Conservation (phyloP, 129 eudicot genomes). For the Heracleum sosnowskyi region DNA sequence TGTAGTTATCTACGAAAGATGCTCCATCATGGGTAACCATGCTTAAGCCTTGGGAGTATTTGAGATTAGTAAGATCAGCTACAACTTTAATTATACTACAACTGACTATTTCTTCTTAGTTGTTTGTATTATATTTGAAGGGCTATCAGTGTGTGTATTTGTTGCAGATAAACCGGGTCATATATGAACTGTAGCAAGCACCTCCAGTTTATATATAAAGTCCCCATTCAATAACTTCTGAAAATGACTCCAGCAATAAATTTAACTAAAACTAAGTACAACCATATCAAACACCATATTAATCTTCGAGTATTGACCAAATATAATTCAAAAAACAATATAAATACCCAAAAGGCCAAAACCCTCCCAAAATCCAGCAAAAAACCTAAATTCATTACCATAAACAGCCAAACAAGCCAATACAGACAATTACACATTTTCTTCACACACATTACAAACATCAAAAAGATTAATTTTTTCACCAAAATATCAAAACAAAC, state of each 20-base stretch:
- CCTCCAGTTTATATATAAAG: not conserved
- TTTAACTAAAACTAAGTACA: not conserved
- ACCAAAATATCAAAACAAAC: too few relatives aligned
- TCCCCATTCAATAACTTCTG: not conserved
- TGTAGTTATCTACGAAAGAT: not conserved
- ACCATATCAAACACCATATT: not conserved
- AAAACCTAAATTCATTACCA: not conserved
- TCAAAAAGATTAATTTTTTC: too few relatives aligned
- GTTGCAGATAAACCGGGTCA: not conserved
- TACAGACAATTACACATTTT: not conserved
- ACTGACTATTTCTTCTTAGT: not conserved
- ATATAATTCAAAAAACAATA: not conserved
- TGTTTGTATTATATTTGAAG: not conserved
- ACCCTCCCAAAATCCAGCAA: not conserved
- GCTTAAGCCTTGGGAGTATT: not conserved
- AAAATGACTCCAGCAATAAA: not conserved
- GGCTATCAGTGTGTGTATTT: not conserved
- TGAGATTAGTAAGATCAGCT: not conserved
- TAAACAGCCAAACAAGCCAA: not conserved
- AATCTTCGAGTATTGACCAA: not conserved
- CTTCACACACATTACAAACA: not conserved
- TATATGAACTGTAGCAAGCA: not conserved
- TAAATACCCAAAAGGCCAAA: not conserved
- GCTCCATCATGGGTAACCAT: not conserved
- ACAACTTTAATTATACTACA: not conserved